Evolutionary conservation across 768 basidiomycete species (phyloP).

Genomic region (Boletus vinaceobasis): DNA sequence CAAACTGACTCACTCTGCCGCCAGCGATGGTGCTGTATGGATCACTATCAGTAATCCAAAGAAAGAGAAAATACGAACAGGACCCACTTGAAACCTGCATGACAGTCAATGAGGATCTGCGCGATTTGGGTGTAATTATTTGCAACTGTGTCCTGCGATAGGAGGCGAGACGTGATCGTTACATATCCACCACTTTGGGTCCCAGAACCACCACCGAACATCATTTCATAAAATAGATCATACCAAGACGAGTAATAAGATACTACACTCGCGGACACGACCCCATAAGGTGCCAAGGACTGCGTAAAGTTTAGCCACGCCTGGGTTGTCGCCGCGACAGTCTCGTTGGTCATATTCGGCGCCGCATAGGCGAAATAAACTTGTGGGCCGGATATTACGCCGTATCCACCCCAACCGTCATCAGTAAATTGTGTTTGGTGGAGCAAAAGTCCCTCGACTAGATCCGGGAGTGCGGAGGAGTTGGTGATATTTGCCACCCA

Average conservation of each 20-base stretch:
- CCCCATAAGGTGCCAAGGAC: slow-evolving; percentile 3
- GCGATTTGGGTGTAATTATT: slow-evolving; percentile 24
- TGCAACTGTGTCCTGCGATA: slow-evolving; percentile 29
- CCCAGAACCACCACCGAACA: neutral
- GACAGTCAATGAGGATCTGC: slow-evolving; percentile 10
- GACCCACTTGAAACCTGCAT: slow-evolving; percentile 1
- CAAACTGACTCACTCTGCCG: no score
- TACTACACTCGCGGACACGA: slow-evolving; percentile 28
- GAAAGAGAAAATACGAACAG: no score
- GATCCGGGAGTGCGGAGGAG: slow-evolving; percentile 20
- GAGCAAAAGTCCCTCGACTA: slow-evolving; percentile 35
- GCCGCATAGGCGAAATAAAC: slow-evolving; percentile 3
- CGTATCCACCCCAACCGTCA: slow-evolving; percentile 45
- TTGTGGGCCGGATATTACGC: neutral
- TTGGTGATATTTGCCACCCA: slow-evolving; percentile 32
- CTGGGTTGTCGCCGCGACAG: slow-evolving; percentile 31
- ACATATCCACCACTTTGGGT: slow-evolving; percentile 14
- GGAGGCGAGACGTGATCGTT: slow-evolving; percentile 24
- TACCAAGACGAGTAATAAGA: slow-evolving; percentile 9
- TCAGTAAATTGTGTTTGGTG: slow-evolving; percentile 37
- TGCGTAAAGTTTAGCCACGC: slow-evolving; percentile 30
- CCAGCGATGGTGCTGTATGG: slow-evolving; percentile 39
- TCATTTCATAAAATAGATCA: neutral
- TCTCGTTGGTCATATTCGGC: slow-evolving; percentile 35
- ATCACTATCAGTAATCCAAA: slow-evolving; percentile 6